Percentiles rank a stretch among this genome's conserved stretches.
phyloP scores from a whole-genome alignment of 495 filamentous ascomycete genomes.

The Talaromyces adpressus region DNA sequence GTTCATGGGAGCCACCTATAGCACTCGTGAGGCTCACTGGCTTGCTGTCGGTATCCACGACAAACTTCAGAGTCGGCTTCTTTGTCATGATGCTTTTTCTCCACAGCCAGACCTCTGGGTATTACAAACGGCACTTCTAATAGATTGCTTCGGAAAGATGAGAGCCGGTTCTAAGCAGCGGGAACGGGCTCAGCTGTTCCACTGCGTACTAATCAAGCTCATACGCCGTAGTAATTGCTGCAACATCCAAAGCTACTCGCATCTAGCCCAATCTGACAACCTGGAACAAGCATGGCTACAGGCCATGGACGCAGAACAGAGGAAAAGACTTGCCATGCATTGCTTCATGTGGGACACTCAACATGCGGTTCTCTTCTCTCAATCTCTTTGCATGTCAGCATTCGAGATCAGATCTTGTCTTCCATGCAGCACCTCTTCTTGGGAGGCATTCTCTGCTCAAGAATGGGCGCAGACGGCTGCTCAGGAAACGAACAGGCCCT shows the following conservation, averaged over 20 bases:
- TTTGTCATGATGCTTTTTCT: conserved; percentile 37
- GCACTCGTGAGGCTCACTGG: conserved; percentile 46
- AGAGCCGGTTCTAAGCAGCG: conserved; percentile 48
- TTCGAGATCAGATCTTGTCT: conserved; percentile 46
- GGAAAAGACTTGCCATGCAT: conserved; percentile 44
- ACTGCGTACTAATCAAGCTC: conserved; percentile 51
- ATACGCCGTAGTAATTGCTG: conserved; percentile 50
- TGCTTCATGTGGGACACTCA: conserved; percentile 57
- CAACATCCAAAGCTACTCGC: conserved; percentile 27
- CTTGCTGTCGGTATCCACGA: conserved; percentile 47
- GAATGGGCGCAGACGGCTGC: conserved; percentile 32
- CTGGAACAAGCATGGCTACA: conserved; percentile 36
- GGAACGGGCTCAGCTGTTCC: conserved; percentile 48
- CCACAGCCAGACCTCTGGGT: conserved; percentile 45
- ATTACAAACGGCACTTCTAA: conserved; percentile 49
- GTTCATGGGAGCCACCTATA: conserved; percentile 49
- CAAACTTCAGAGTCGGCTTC: conserved; percentile 34
- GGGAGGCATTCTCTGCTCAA: conserved; percentile 43
- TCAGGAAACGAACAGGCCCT: conserved; percentile 23
- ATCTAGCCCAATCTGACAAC: conserved; percentile 18
- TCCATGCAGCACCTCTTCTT: conserved; percentile 37
- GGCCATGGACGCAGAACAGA: conserved; percentile 46
- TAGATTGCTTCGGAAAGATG: conserved; percentile 53
- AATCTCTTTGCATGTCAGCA: conserved; percentile 52
- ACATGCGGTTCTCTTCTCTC: conserved; percentile 49